These are phyloP conservation scores for Agaricus bisporus DNA, from an alignment of 768 basidiomycete genomes.

Conservation along the genomic window DNA sequence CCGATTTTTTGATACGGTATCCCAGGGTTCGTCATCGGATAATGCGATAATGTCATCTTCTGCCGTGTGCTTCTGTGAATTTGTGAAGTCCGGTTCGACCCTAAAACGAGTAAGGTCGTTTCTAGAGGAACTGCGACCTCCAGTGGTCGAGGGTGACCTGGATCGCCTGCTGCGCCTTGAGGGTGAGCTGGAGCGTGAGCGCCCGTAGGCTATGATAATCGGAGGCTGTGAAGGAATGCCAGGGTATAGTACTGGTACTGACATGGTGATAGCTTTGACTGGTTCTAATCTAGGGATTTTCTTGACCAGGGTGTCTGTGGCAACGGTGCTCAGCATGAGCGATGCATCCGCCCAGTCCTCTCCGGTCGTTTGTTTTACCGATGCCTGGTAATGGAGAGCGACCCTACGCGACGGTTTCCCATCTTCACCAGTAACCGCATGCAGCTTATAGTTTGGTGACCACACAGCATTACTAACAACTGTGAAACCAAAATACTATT, in stretches of 20 bases:
- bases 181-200: not conserved
- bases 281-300: not conserved
- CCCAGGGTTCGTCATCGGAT: not conserved
- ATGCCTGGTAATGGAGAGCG: constrained; percentile 48
- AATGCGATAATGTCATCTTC: not conserved
- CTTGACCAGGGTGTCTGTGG: constrained; percentile 10
- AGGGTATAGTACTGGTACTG: not conserved
- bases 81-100: not conserved
- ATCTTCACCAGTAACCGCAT: constrained; percentile 36
- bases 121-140: not conserved
- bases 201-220: too few species aligned
- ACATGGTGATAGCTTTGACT: not conserved
- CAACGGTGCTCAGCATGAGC: constrained; percentile 48
- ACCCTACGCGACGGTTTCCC: constrained; percentile 39
- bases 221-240: too few species aligned
- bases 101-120: not conserved
- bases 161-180: not conserved
- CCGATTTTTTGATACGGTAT: not conserved
- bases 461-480: constrained; percentile 48
- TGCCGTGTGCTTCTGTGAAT: not conserved
- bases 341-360: constrained; percentile 53
- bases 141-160: not conserved
- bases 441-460: constrained; percentile 55
- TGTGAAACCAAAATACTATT: constrained; percentile 14
- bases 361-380: constrained; percentile 47